Evolutionary conservation across 352 stramenopile genomes (phyloP).

Genomic region (Phytophthora melonis): DNA sequence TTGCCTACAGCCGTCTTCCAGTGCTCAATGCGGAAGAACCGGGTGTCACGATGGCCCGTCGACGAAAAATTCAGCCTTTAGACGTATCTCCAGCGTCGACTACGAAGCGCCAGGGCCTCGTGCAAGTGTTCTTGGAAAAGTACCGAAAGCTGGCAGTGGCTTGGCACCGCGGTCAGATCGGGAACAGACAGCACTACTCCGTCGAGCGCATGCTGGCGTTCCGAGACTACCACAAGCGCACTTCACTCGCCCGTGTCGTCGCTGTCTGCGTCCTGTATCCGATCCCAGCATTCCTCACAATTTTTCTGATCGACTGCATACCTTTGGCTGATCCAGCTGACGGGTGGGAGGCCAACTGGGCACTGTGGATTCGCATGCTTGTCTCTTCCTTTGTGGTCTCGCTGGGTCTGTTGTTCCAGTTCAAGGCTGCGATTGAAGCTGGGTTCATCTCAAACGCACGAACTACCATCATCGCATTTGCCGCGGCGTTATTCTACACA

Average conservation of each 20-base stretch:
- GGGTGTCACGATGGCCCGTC: background rate
- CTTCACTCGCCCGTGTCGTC: background rate
- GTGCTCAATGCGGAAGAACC: background rate
- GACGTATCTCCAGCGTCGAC: background rate
- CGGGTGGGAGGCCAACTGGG: constrained; percentile 11
- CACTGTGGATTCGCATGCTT: constrained; percentile 14
- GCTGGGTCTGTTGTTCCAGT: constrained; percentile 8
- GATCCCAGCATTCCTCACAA: background rate
- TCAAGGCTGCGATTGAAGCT: constrained; percentile 3
- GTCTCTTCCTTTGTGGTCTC: constrained; percentile 10
- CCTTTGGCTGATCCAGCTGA: constrained; percentile 2
- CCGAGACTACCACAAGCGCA: constrained; percentile 5
- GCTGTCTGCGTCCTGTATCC: constrained; percentile 9
- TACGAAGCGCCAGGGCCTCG: background rate
- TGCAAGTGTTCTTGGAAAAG: constrained; percentile 1
- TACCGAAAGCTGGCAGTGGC: background rate
- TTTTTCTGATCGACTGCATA: constrained; percentile 16
- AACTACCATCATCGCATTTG: background rate
- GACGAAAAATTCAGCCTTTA: background rate
- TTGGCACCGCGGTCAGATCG: constrained; percentile 14
- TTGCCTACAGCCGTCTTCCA: background rate
- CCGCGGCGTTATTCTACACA: constrained; percentile 8
- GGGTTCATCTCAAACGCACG: constrained; percentile 3
- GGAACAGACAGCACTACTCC: constrained; percentile 2
- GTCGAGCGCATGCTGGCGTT: constrained; percentile 16